Percentiles rank a stretch among this genome's conserved stretches.
phyloP scores from a whole-genome alignment of 306 rosid genomes.

The Gastrolobium villosum region DNA sequence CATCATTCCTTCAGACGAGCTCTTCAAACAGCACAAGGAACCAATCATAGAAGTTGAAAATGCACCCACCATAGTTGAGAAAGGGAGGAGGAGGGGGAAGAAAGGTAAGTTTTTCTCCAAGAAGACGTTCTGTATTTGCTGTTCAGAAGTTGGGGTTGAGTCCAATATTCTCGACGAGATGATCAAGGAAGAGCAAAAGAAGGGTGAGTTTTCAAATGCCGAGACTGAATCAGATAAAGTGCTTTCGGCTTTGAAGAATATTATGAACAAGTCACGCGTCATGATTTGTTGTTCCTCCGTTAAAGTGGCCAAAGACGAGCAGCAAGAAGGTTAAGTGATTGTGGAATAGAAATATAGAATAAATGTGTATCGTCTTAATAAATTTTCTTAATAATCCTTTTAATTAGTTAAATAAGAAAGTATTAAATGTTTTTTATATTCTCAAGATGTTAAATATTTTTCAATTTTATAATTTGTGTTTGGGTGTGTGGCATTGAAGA shows the following conservation, averaged over 20 bases:
- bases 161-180: not conserved
- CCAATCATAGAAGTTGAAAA: not conserved
- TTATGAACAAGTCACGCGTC: conserved; percentile 17
- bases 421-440: no score
- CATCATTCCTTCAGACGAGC: conserved; percentile 5
- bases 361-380: no score
- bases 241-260: conserved; percentile 16
- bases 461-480: no score
- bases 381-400: no score
- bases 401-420: no score
- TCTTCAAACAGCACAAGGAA: not conserved
- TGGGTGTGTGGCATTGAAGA: no score
- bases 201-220: conserved; percentile 41
- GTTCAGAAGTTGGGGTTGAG: conserved; percentile 35
- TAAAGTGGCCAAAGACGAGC: not conserved
- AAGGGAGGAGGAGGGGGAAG: conserved; percentile 33
- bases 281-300: conserved; percentile 35
- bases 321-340: not conserved
- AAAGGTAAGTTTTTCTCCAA: not conserved
- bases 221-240: conserved; percentile 39
- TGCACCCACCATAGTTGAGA: conserved; percentile 11
- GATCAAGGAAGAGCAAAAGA: not conserved
- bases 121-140: conserved; percentile 42
- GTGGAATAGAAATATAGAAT: not conserved
- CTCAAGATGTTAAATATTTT: no score